Base-by-base conservation (phyloP, 1,284 basidiomycete species). In the Ustilago xerochloae region DNA sequence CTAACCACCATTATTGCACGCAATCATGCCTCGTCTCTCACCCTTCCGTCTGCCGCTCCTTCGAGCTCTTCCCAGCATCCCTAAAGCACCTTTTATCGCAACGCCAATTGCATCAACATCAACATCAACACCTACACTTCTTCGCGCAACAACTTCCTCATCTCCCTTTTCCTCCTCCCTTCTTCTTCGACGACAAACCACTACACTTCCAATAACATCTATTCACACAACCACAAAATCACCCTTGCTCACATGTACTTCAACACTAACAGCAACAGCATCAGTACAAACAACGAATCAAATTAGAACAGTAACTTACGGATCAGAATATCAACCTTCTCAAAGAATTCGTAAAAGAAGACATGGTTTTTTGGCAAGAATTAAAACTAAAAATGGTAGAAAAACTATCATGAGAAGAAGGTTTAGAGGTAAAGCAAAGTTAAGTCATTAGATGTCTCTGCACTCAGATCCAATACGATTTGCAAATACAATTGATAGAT, bases 261-360 rank as follows among this genome's bases (percentile, higher is more conserved):
- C 8, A 8, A 8, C 48, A 28, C 1, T 36, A 2, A 18, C 28
- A 5, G 0, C 33, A 4, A 33, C 30, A 8, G 12, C 26, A 1
- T 6, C 39, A 29, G 28, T 9, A 24, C 7, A 28, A 43, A 15
- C 18, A 36, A 22, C 20, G 5, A 35, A 41, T 9, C 63, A 70
- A 16, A 39, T 45, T 9, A 41, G 74, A 13, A 53, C 26, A 13
- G 71, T 65, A 12, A 83, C 79, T 8, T 86, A 86, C 67, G 93
- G 93, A 32, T 88, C 88, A 32, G 91, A 93, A 84, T 96, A 94
- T 83, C 93, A 94, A 82, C 93, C 93, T 3, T 92, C 91, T 0
- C 93, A 94, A 86, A 88, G 93, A 51, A 92, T 92, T 83, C 87
- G 93, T 51, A 96, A 96, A 87, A 88, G 92, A 68, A 92, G 91